Conservation (phyloP, 192 early-diverging fungal genomes). For the Pilaira anomala region DNA sequence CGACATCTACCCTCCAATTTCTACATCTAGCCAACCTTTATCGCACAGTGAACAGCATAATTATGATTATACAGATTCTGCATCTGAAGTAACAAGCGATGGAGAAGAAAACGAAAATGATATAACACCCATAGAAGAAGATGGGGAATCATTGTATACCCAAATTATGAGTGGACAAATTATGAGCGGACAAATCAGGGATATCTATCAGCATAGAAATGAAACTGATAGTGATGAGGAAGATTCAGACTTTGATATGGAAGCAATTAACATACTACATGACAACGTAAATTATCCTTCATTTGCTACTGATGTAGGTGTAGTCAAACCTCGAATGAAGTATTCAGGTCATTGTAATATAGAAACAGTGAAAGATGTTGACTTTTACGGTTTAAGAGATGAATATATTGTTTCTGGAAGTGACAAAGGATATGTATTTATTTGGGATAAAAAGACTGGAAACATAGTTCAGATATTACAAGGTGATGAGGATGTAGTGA, state of each 20-base stretch:
- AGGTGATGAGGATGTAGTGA: slow-evolving; percentile 66
- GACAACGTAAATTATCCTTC: neutral
- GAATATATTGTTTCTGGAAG: slow-evolving; percentile 73
- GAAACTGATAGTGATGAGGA: slow-evolving; percentile 26
- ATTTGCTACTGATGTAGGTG: neutral
- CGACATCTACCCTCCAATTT: too few species aligned
- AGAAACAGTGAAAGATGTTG: slow-evolving; percentile 68
- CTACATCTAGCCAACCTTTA: too few species aligned
- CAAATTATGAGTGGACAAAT: slow-evolving; percentile 9
- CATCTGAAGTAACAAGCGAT: neutral
- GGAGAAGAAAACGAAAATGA: slow-evolving; percentile 12
- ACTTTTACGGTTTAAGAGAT: slow-evolving; percentile 63
- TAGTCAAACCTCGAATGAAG: slow-evolving; percentile 5
- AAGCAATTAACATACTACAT: neutral
- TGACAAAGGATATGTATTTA: slow-evolving; percentile 70
- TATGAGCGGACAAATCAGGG: neutral
- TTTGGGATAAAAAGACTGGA: slow-evolving; percentile 65
- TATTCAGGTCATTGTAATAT: slow-evolving; percentile 36
- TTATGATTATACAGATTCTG: neutral
- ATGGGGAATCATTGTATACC: neutral
- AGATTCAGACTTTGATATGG: neutral
- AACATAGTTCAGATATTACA: slow-evolving; percentile 62
- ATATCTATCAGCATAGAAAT: neutral
- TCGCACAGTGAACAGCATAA: too few species aligned
- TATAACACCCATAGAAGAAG: neutral